These are phyloP conservation scores for Austroboletus novae-zelandiae DNA, from an alignment of 1,284 basidiomycete species.

Conservation along the genomic window DNA sequence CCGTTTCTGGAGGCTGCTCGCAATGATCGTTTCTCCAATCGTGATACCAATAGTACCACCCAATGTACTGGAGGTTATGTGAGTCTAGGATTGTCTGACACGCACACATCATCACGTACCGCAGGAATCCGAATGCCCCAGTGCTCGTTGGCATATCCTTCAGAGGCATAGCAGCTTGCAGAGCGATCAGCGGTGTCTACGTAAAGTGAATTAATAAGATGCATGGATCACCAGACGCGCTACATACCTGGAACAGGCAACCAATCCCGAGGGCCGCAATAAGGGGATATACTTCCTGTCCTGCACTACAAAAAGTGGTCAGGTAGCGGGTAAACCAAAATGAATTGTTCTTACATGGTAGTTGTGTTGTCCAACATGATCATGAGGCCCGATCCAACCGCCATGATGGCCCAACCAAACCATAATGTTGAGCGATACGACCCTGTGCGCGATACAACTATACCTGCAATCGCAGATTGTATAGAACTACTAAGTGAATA, in stretches of 20 bases:
- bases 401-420: constrained; percentile 30
- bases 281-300: constrained; percentile 35
- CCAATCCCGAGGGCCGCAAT: constrained; percentile 37
- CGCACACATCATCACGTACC: constrained; percentile 18
- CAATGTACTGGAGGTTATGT: constrained; percentile 23
- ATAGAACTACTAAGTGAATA: constrained; percentile 39
- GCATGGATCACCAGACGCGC: not conserved
- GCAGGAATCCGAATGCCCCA: constrained; percentile 33
- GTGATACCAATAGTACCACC: constrained; percentile 41
- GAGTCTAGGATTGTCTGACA: not conserved
- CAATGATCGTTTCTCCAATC: constrained; percentile 32
- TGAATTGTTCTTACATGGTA: constrained; percentile 15
- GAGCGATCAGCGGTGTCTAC: constrained; percentile 32
- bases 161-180: constrained; percentile 48
- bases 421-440: constrained; percentile 41
- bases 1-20: constrained; percentile 42
- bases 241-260: constrained; percentile 35
- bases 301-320: constrained; percentile 17
- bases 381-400: constrained; percentile 37
- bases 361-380: constrained; percentile 33
- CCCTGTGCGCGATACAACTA: constrained; percentile 36
- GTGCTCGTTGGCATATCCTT: constrained; percentile 46
- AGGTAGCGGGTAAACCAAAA: not conserved
- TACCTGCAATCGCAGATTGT: constrained; percentile 35
- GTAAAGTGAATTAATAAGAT: not conserved